phyloP scores from a whole-genome alignment of 257 asterid genomes.

The Echites panduratus region DNA sequence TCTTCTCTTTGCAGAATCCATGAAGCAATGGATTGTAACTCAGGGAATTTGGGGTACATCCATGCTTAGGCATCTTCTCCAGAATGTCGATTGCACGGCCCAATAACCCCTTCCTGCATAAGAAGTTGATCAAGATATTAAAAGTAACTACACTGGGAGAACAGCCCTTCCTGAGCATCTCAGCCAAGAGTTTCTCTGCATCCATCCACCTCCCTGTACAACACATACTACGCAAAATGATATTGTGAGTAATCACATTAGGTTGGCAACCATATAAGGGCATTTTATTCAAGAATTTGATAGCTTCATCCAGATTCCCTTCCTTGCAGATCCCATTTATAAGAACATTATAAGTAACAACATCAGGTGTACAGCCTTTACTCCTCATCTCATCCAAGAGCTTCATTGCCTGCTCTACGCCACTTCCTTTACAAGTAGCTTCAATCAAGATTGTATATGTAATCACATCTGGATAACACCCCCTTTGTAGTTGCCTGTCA shows the following conservation, averaged over 20 bases:
- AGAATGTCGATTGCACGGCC: slow-evolving; percentile 70
- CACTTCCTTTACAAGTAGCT: slow-evolving; percentile 68
- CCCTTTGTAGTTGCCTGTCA: slow-evolving; percentile 51
- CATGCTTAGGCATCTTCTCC: slow-evolving; percentile 73
- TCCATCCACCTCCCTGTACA: slow-evolving; percentile 86
- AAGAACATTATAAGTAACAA: slow-evolving; percentile 79
- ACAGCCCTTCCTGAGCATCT: slow-evolving; percentile 72
- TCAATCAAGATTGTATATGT: slow-evolving; percentile 80
- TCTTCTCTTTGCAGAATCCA: slow-evolving; percentile 82
- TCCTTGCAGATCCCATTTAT: slow-evolving; percentile 77
- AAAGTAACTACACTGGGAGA: slow-evolving; percentile 83
- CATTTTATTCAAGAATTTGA: slow-evolving; percentile 60
- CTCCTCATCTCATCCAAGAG: slow-evolving; percentile 74
- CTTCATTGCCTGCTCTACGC: slow-evolving; percentile 69
- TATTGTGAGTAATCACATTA: slow-evolving; percentile 72
- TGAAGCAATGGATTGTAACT: slow-evolving; percentile 85
- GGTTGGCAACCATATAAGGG: slow-evolving; percentile 71
- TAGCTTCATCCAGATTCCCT: slow-evolving; percentile 74
- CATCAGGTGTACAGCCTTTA: slow-evolving; percentile 75
- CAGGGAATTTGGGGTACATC: slow-evolving; percentile 72
- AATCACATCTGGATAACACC: slow-evolving; percentile 71
- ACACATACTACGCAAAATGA: slow-evolving; percentile 78
- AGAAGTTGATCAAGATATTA: slow-evolving; percentile 72
- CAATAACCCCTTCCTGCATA: slow-evolving; percentile 60
- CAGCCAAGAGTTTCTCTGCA: slow-evolving; percentile 67